phyloP scores from a whole-genome alignment of 345 rosid genomes.

The Melastoma malabathricum region DNA sequence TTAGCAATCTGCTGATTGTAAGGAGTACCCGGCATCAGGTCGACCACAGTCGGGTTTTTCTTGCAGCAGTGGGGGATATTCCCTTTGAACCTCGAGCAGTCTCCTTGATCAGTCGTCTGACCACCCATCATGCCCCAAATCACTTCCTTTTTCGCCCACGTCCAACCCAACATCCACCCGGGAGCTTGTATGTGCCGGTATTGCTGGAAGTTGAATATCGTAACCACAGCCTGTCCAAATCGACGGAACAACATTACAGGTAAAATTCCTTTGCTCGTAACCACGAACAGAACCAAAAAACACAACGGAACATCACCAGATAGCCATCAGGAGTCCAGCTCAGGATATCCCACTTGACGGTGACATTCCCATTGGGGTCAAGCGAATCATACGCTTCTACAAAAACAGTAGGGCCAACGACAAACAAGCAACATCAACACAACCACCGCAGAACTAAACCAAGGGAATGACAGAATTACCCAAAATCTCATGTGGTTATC shows the following conservation, averaged over 20 bases:
- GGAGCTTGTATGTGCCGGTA: slow-evolving; percentile 45
- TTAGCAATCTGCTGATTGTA: slow-evolving; percentile 42
- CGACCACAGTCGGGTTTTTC: slow-evolving; percentile 32
- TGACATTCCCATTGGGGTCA: slow-evolving; percentile 35
- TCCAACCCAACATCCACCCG: slow-evolving; percentile 59
- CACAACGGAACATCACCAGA: no score
- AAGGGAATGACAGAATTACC: no score
- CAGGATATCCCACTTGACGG: slow-evolving; percentile 36
- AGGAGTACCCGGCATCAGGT: slow-evolving; percentile 38
- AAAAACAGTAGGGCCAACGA: no score
- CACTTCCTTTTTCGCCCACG: slow-evolving; percentile 47
- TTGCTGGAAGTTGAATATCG: slow-evolving; percentile 33
- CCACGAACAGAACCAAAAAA: no score
- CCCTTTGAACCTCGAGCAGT: slow-evolving; percentile 41
- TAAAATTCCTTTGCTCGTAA: no score
- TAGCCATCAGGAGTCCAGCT: slow-evolving; percentile 48
- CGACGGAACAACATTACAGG: no score
- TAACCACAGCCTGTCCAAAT: slow-evolving; percentile 32
- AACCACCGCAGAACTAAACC: no score
- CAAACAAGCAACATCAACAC: no score
- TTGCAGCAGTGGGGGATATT: slow-evolving; percentile 38
- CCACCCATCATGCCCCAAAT: slow-evolving; percentile 52
- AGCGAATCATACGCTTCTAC: slow-evolving; percentile 31
- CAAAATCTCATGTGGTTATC: no score
- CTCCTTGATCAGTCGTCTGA: slow-evolving; percentile 39